Conservation (phyloP, 768 basidiomycete genomes). For the Leccinum subtestaceum region DNA sequence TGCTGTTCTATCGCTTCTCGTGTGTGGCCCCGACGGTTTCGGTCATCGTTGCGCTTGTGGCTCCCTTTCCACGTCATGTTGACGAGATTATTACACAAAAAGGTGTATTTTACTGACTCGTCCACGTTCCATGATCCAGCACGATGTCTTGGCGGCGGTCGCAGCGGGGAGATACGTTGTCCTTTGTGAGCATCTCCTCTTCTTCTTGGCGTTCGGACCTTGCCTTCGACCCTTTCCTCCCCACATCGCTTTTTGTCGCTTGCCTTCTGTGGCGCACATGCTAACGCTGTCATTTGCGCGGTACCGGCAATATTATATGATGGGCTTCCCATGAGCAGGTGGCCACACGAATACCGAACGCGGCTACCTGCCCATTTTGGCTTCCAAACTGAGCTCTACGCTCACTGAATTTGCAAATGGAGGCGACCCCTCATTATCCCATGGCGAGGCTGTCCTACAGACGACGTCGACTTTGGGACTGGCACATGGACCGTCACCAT, state of each 20-base stretch:
- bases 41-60: neutral
- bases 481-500: slow-evolving; percentile 19
- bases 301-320: slow-evolving; percentile 18
- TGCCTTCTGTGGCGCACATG: slow-evolving; percentile 11
- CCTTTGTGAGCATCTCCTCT: slow-evolving; percentile 57
- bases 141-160: slow-evolving; percentile 81
- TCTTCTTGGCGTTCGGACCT: neutral
- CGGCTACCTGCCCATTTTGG: slow-evolving; percentile 80
- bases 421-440: neutral
- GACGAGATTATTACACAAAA: neutral
- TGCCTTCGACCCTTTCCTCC: neutral
- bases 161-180: slow-evolving; percentile 77
- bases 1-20: neutral
- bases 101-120: slow-evolving; percentile 1
- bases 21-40: neutral
- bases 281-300: slow-evolving; percentile 12
- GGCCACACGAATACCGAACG: slow-evolving; percentile 96
- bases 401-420: slow-evolving; percentile 31
- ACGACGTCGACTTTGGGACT: slow-evolving; percentile 22
- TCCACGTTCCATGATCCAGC: slow-evolving; percentile 45
- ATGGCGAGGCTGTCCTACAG: slow-evolving; percentile 9
- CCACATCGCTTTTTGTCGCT: neutral
- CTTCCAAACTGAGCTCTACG: slow-evolving; percentile 60
- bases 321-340: slow-evolving; percentile 41
- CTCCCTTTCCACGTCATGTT: slow-evolving; percentile 12